A percentile compares a stretch with the other conserved stretches of the same genome.
phyloP scores from a whole-genome alignment of 2,329 filamentous ascomycete genomes.

The Xylariaceae sp. region DNA sequence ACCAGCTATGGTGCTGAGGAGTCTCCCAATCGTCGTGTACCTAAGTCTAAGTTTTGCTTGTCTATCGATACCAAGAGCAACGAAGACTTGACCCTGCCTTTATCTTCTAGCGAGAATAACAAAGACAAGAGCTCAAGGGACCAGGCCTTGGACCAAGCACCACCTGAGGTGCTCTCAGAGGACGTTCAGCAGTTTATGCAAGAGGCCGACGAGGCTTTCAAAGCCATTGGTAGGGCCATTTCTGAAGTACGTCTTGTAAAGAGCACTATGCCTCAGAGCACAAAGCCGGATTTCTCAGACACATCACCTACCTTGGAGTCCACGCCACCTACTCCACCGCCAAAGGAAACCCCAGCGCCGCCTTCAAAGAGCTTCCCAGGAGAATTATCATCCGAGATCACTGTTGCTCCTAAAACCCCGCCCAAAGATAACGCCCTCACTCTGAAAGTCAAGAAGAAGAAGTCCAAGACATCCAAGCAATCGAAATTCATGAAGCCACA shows the following conservation, averaged over 20 bases:
- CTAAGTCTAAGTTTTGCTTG: constrained; percentile 25
- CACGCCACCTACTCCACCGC: constrained; percentile 28
- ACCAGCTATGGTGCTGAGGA: constrained; percentile 37
- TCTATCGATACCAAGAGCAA: constrained; percentile 4
- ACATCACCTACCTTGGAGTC: constrained; percentile 16
- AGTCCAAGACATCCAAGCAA: constrained; percentile 36
- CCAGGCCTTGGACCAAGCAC: constrained; percentile 16
- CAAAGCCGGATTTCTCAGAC: constrained; percentile 34
- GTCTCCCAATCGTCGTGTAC: constrained; percentile 31
- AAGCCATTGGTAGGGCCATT: constrained; percentile 50
- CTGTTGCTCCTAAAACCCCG: constrained; percentile 4
- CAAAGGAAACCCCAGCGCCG: constrained; percentile 20
- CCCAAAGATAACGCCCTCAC: constrained; percentile 26
- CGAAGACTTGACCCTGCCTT: constrained; percentile 21
- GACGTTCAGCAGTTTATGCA: constrained; percentile 53
- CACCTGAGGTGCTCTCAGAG: constrained; percentile 39
- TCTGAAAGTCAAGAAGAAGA: constrained; percentile 49
- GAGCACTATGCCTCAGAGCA: constrained; percentile 24
- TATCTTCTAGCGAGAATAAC: constrained; percentile 37
- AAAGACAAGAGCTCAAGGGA: constrained; percentile 31
- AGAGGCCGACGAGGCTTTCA: constrained; percentile 58
- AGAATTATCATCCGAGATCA: constrained; percentile 1
- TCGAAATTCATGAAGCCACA: constrained; percentile 33
- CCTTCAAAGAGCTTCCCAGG: constrained; percentile 15
- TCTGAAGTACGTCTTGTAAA: constrained; percentile 44